phyloP scores from a whole-genome alignment of 208 protist species.

The Acanthamoeba culbertsoni region DNA sequence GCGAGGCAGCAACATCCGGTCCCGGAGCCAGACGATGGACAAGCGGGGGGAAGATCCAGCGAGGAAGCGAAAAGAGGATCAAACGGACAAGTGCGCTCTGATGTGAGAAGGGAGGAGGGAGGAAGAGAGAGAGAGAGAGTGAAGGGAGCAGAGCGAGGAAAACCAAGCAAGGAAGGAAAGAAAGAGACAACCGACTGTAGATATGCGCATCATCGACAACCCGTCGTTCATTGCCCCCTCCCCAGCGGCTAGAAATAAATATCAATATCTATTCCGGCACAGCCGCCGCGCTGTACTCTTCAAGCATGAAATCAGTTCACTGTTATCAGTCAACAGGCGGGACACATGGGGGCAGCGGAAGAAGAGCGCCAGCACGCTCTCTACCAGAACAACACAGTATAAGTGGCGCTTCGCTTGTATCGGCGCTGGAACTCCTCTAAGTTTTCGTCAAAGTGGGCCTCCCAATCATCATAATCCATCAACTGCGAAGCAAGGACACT shows the following conservation, averaged over 20 bases:
- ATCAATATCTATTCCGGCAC: no score
- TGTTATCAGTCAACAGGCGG: no score
- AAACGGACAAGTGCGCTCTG: conserved; percentile 1
- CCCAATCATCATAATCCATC: conserved; percentile 31
- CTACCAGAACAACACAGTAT: conserved; percentile 5
- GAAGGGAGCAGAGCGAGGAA: no score
- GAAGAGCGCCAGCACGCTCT: not conserved
- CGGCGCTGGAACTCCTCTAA: conserved; percentile 28
- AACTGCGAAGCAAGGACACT: not conserved
- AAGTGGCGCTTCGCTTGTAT: not conserved
- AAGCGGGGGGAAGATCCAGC: not conserved
- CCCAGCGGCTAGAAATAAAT: no score
- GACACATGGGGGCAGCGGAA: no score
- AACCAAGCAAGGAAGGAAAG: no score
- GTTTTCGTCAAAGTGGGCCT: conserved; percentile 24
- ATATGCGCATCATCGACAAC: no score
- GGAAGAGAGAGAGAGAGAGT: not conserved
- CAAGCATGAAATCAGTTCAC: no score
- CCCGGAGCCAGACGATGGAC: not conserved
- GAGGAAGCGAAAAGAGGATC: not conserved
- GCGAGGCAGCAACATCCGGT: not conserved
- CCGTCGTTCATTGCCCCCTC: no score
- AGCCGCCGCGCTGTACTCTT: no score
- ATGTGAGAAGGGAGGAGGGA: not conserved
- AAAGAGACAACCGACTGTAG: not conserved